Base-by-base conservation (phyloP, 305 asterid species). In the Fraxinus sp. region DNA sequence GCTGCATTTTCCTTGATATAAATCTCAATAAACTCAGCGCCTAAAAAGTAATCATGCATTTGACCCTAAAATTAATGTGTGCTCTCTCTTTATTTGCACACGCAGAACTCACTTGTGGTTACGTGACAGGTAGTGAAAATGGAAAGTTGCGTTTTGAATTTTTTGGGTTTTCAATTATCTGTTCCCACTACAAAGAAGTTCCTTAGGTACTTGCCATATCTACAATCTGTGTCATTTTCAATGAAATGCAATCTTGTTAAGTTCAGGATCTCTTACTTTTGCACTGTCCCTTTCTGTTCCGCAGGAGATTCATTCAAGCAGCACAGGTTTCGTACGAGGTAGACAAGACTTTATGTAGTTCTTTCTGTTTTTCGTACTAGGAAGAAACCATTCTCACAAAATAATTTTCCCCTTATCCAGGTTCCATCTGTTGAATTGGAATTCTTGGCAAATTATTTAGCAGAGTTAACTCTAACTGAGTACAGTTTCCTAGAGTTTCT, bases 271-370 rank as follows among this genome's bases (percentile, higher is more conserved):
- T 79, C 80, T 39, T 30, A 82, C 39, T 71, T 35, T 80, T 83
- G 55, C 71, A 36, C 59, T 80, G 77, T 52, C 72, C 52, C 24
- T 62, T 85, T 83, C 68, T 78, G 79, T 52, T 84, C 77, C 81
- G 20, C 84, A 97, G 99, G 97, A 91, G 99, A 90, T 97, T 92
- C 88, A 87, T 95, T 89, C 98, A 93, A 91, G 98, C 99, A 85
- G 98, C 99, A 78, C 99, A 97, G 81, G 90, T 83, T 85, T 93
- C 95, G 82, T 94, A 87, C 77, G 83, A 93, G 97, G 99, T 97
- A 90, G 79, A 74, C 43, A 32, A 30, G 26, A 80, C 64, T 79
- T 71, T 35, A 7, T 68, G 77, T 57, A 70, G 75, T 39, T 49
- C 20, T 68, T 28, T 81, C 83, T 43, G 37, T 83, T 86, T 64